phyloP scores from a whole-genome alignment of 345 rosid genomes.

The Iberis pinnata region DNA sequence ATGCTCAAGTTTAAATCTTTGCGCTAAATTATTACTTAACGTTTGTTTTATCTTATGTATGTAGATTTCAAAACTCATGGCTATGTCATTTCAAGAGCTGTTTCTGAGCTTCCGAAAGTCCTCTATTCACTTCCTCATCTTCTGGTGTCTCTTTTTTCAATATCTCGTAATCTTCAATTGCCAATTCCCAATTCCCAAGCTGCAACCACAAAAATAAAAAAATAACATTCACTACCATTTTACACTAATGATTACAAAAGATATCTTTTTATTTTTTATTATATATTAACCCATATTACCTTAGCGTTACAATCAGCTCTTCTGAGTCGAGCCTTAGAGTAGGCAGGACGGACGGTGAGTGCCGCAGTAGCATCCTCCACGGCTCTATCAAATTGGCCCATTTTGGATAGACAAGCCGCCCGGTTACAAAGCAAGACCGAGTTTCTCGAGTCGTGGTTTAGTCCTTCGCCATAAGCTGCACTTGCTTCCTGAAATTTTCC shows the following conservation, averaged over 20 bases:
- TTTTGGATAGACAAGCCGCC: conserved; percentile 69
- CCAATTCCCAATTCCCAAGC: conserved; percentile 67
- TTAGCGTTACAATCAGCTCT: conserved; percentile 75
- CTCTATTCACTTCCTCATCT: conserved; percentile 52
- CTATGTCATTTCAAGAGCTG: conserved; percentile 40
- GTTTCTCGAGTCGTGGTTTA: conserved; percentile 64
- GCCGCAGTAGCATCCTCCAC: conserved; percentile 64
- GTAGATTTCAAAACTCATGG: conserved; percentile 13
- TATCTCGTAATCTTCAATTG: conserved; percentile 59
- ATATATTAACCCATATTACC: conserved; percentile 30
- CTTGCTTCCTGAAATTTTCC: conserved; percentile 50
- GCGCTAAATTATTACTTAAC: no score
- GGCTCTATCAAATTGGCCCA: conserved; percentile 61
- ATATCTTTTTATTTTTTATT: no score
- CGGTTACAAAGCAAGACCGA: conserved; percentile 74
- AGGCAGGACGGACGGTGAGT: conserved; percentile 54
- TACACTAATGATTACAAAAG: no score
- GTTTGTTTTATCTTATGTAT: no score
- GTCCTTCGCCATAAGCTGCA: conserved; percentile 59
- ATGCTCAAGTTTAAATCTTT: no score
- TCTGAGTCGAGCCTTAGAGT: conserved; percentile 75
- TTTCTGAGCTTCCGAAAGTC: conserved; percentile 41
- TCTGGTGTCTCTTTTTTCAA: conserved; percentile 53
- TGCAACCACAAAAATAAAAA: conserved; percentile 13
- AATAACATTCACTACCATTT: no score